Conservation (phyloP, 495 filamentous ascomycete genomes). For the Trypethelium eluteriae region DNA sequence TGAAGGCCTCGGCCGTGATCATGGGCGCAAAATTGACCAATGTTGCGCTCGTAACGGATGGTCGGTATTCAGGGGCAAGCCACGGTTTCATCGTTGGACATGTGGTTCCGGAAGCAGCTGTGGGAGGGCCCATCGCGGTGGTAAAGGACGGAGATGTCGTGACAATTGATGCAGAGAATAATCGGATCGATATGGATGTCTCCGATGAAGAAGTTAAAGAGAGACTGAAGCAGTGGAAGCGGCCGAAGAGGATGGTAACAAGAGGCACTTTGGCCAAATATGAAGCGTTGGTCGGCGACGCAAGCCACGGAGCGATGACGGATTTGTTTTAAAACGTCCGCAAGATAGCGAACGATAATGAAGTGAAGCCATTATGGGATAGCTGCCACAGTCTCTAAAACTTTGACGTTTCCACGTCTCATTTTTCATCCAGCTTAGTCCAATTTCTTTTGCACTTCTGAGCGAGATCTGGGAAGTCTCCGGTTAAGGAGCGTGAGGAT, state of each 20-base stretch:
- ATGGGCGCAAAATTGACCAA: constrained; percentile 89
- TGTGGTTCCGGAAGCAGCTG: constrained; percentile 83
- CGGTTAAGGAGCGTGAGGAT: too few species aligned
- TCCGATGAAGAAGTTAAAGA: constrained; percentile 63
- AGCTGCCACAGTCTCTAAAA: too few species aligned
- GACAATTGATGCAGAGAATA: constrained; percentile 77
- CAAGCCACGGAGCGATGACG: constrained; percentile 54
- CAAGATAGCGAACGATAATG: neutral
- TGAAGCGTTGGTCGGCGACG: constrained; percentile 64
- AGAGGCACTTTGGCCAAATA: constrained; percentile 90
- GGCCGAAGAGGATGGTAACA: constrained; percentile 65
- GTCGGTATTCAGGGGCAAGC: constrained; percentile 79
- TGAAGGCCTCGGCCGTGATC: constrained; percentile 78
- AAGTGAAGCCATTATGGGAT: neutral
- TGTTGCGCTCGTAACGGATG: constrained; percentile 89
- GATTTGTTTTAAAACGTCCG: constrained; percentile 35
- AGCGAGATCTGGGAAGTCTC: too few species aligned
- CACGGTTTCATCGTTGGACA: constrained; percentile 97
- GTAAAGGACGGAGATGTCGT: constrained; percentile 76
- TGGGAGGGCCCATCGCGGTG: constrained; percentile 74
- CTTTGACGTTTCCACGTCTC: neutral
- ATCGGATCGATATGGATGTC: constrained; percentile 67
- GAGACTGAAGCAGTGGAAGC: constrained; percentile 63
- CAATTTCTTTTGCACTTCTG: too few species aligned
- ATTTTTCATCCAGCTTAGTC: too few species aligned